Evolutionary conservation across 164 flowering plant species (phyloP).

Genomic region (Annona squamosa): DNA sequence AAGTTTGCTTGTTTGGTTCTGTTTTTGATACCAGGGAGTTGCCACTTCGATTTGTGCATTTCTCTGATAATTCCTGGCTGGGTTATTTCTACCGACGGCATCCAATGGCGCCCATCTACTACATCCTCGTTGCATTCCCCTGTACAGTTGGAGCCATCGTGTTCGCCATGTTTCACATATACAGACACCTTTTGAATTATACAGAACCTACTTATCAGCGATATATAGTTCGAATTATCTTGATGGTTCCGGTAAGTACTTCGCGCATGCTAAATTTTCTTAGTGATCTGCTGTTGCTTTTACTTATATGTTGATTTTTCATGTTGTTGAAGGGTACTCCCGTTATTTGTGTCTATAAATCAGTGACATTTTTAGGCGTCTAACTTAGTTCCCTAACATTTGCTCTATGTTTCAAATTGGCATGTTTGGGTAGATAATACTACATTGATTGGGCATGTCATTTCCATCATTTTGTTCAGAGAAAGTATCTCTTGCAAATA

Average conservation of each 20-base stretch:
- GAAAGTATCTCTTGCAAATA: no score
- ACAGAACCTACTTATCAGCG: slow-evolving; percentile 96
- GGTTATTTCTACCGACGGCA: background rate
- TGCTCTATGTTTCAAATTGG: no score
- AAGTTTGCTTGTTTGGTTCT: background rate
- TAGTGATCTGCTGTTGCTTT: background rate
- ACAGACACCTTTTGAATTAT: slow-evolving; percentile 86
- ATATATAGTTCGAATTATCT: slow-evolving; percentile 88
- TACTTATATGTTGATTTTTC: background rate
- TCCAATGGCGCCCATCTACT: slow-evolving; percentile 46
- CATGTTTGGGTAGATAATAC: no score
- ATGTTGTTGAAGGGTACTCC: background rate
- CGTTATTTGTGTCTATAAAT: no score
- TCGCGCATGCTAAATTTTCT: background rate
- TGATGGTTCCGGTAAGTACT: slow-evolving; percentile 93
- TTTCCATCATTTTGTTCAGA: no score
- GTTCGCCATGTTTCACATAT: slow-evolving; percentile 75
- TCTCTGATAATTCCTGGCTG: background rate
- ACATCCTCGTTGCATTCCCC: slow-evolving; percentile 53
- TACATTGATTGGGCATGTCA: no score
- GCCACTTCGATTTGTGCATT: background rate
- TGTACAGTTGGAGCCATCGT: slow-evolving; percentile 70
- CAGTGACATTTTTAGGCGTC: no score
- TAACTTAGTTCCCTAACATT: no score
- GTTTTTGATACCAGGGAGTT: background rate